Base-by-base conservation (phyloP, 2,329 filamentous ascomycete genomes). In the Aspergillus latus region DNA sequence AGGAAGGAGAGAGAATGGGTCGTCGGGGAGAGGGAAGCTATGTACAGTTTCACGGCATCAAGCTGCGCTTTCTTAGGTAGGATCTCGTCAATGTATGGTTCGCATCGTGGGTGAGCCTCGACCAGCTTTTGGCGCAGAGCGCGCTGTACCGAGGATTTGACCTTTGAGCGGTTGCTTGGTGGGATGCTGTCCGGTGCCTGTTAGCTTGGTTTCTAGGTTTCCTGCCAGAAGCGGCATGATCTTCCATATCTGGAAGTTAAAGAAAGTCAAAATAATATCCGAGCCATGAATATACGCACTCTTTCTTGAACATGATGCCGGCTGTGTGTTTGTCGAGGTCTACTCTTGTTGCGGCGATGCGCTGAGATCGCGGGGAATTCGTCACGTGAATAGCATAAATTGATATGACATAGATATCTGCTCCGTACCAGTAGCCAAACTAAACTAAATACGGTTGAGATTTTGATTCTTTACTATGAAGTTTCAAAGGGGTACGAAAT, bases 121-220 rank as follows among this genome's bases (percentile, higher is more conserved):
- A 94, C 80, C 63, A 97, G 84, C 69, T 90, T 90, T 68, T 87
- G 82, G 66, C 94, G 90, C 67, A 99, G 87, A 62, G 81, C 84
- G 69, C 94, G 90, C 80, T 97, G 92, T 55, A 91, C 90, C 26
- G 92, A 96, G 63, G 93, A 97, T 79, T 97, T 99, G 76, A 97
- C 90, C 82, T 97, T 97, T 66, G 92, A 91, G 79, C 94, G 96
- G 55, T 90, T 87, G 64, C 88, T 85, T 28, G 88, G 78, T 67
- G 86, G 80, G 73, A 96, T 86, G 64, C 89, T 93, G 68, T 62
- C 15, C 15, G 4, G 54, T 36, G 11, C 13, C 43, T 32, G 49
- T 63, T 58, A 60, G 56, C 34, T 4, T 47, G 61, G 60, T 62
- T 44, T 54, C 43, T 46, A 26, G 15, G 8, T 21, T 13, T n/a